These are phyloP conservation scores for Wickerhamiella sergipiensis DNA, from an alignment of 805 yeast genomes.

Conservation along the genomic window DNA sequence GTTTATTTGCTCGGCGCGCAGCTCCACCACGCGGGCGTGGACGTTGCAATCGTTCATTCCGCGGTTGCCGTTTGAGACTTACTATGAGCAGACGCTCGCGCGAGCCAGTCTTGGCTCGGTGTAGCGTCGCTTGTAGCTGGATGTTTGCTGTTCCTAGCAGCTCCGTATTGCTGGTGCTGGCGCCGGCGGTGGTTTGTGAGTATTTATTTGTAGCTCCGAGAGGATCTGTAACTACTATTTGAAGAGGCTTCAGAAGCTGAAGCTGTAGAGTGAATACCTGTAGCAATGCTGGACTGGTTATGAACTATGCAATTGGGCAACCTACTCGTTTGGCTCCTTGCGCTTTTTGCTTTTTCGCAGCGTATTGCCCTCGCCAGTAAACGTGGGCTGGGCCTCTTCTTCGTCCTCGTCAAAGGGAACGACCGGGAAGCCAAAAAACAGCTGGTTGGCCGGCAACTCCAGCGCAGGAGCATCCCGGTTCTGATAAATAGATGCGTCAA, in stretches of 20 bases:
- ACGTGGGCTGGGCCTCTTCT: conserved; percentile 29
- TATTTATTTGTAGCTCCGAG: too few relatives aligned
- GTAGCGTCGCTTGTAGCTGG: too few relatives aligned
- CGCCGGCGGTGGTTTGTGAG: too few relatives aligned
- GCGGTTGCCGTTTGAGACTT: not conserved
- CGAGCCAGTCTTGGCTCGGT: not conserved
- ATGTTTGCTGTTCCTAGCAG: too few relatives aligned
- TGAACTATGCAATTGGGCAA: too few relatives aligned
- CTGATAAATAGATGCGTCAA: conserved; percentile 13
- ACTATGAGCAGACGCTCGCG: not conserved
- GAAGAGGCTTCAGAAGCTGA: too few relatives aligned
- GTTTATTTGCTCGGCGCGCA: conserved; percentile 1
- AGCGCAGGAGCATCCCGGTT: conserved; percentile 45
- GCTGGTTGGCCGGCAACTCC: conserved; percentile 64
- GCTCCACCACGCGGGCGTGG: not conserved
- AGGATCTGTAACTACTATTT: too few relatives aligned
- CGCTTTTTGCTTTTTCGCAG: conserved; percentile 60
- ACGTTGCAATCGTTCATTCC: not conserved
- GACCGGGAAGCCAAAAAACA: conserved; percentile 88
- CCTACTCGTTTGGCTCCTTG: conserved; percentile 22
- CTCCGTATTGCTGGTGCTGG: too few relatives aligned
- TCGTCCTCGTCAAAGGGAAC: conserved; percentile 28
- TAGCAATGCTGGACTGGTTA: too few relatives aligned
- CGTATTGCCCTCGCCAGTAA: conserved; percentile 60
- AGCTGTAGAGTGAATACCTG: too few relatives aligned